These are phyloP conservation scores for Juglanconis sp. DNA, from an alignment of 2,329 filamentous ascomycete species.

Conservation along the genomic window DNA sequence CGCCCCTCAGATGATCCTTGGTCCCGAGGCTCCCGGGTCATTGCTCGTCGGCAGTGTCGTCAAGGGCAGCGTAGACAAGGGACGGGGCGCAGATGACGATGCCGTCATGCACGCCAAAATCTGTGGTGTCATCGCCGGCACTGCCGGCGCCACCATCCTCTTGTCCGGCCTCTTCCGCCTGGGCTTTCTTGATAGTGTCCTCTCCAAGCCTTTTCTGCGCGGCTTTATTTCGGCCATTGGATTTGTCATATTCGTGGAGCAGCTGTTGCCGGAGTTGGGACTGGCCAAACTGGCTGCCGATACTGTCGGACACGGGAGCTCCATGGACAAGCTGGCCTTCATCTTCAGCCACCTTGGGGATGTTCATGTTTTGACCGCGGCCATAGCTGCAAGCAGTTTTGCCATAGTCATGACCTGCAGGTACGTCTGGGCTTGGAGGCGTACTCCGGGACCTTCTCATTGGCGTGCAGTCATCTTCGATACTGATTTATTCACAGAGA, in stretches of 20 bases:
- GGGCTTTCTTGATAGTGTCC: conserved; percentile 90
- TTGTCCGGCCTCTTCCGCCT: conserved; percentile 79
- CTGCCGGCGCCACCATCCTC: conserved; percentile 87
- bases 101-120: conserved; percentile 71
- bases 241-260: conserved; percentile 92
- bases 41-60: conserved; percentile 86
- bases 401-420: conserved; percentile 84
- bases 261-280: conserved; percentile 87
- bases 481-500: conserved; percentile 49
- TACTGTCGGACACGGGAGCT: conserved; percentile 74
- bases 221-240: conserved; percentile 98
- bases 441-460: neutral
- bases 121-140: conserved; percentile 81
- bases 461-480: neutral
- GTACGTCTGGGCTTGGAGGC: conserved; percentile 41
- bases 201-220: conserved; percentile 86
- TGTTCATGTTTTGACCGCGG: conserved; percentile 71
- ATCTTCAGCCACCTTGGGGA: conserved; percentile 64
- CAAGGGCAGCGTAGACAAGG: conserved; percentile 69
- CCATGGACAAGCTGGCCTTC: conserved; percentile 80
- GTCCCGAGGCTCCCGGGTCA: conserved; percentile 90
- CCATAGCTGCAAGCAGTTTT: conserved; percentile 77
- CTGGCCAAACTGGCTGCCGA: conserved; percentile 64
- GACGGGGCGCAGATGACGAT: conserved; percentile 62
- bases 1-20: conserved; percentile 89